These are phyloP conservation scores for Syzygium grande DNA, from an alignment of 345 rosid genomes.

Conservation along the genomic window DNA sequence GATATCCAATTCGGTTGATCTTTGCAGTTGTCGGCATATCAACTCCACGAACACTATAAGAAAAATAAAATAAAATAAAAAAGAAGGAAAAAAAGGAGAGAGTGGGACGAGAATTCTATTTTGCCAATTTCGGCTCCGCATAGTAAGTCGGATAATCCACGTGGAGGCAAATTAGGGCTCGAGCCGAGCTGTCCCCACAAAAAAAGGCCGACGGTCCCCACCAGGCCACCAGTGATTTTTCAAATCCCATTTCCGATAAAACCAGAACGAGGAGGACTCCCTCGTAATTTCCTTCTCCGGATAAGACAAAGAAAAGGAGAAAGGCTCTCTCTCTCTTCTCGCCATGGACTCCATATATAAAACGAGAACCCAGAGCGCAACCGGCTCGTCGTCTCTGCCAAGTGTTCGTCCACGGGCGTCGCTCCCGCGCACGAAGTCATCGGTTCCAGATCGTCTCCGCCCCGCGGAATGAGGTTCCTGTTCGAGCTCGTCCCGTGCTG, in stretches of 20 bases:
- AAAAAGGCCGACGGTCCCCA: not conserved
- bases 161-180: not conserved
- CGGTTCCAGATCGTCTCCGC: not conserved
- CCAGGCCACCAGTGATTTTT: not conserved
- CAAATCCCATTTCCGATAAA: not conserved
- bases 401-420: not conserved
- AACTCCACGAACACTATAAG: not conserved
- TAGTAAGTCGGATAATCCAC: not conserved
- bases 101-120: not conserved
- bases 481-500: slow-evolving; percentile 45
- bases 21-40: not conserved
- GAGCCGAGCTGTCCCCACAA: not conserved
- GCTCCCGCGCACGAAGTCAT: not conserved
- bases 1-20: not conserved
- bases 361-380: not conserved
- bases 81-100: not conserved
- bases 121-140: not conserved
- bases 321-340: not conserved
- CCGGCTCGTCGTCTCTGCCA: not conserved
- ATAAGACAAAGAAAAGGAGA: not conserved
- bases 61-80: not conserved
- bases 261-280: not conserved
- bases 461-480: slow-evolving; percentile 12
- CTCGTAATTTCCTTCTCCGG: not conserved
- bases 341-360: not conserved